Percentiles rank a stretch among this genome's conserved stretches.
Evolutionary conservation across 2,329 filamentous ascomycete species (phyloP).

Genomic region (Diaporthe sp.): DNA sequence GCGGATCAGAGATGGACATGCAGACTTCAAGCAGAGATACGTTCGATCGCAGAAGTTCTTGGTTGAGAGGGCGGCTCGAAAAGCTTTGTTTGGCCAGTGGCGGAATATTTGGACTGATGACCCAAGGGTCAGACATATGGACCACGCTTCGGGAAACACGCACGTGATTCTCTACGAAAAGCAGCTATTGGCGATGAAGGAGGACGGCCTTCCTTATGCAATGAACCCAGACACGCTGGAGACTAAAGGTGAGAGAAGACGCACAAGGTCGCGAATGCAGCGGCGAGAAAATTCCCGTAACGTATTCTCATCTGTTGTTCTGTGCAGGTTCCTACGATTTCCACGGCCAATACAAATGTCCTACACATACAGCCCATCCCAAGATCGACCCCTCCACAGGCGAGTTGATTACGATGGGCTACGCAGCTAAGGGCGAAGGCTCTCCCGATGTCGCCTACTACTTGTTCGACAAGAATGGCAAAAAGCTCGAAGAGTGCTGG

Average conservation of each 20-base stretch:
- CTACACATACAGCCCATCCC: conserved; percentile 62
- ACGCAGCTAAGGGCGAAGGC: conserved; percentile 56
- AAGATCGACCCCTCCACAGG: conserved; percentile 61
- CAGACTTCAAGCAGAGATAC: neutral
- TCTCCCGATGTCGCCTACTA: conserved; percentile 50
- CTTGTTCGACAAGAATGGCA: conserved; percentile 7
- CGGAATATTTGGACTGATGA: conserved; percentile 19
- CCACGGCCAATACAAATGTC: conserved; percentile 56
- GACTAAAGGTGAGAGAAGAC: conserved; percentile 51
- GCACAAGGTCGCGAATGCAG: neutral
- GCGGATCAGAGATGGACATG: neutral
- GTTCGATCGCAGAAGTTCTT: conserved; percentile 14
- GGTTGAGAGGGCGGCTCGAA: conserved; percentile 2
- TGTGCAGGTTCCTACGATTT: conserved; percentile 53
- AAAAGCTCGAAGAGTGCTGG: conserved; percentile 24
- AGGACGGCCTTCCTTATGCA: conserved; percentile 61
- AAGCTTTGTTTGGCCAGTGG: conserved; percentile 12
- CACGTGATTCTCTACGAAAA: conserved; percentile 69
- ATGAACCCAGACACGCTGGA: conserved; percentile 60
- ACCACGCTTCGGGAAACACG: conserved; percentile 67
- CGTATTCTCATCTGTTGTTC: neutral
- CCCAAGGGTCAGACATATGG: conserved; percentile 50
- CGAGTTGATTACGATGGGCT: conserved; percentile 64
- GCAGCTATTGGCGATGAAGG: conserved; percentile 64
- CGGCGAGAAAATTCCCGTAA: neutral